Percentiles rank a stretch among this genome's conserved stretches.
phyloP scores from a whole-genome alignment of 208 protist genomes.

The Trypanosoma scelopori region DNA sequence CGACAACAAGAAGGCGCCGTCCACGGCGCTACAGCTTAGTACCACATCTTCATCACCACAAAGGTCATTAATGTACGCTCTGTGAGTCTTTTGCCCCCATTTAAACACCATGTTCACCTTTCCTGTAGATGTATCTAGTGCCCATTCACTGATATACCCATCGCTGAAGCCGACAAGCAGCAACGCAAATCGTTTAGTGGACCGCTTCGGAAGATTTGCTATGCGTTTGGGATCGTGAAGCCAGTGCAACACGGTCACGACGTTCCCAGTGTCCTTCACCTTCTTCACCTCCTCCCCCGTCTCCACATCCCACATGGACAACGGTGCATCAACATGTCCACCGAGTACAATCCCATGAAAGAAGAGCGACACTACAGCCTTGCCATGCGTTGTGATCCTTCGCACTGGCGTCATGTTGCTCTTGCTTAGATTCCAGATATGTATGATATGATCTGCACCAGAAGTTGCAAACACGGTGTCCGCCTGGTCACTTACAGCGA shows the following conservation, averaged over 20 bases:
- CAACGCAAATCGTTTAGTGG: background rate
- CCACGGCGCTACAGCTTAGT: constrained; percentile 57
- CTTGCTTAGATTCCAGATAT: constrained; percentile 66
- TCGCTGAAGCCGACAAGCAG: constrained; percentile 56
- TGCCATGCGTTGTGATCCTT: constrained; percentile 28
- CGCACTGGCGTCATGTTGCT: constrained; percentile 16
- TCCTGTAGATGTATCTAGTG: constrained; percentile 18
- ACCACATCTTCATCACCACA: constrained; percentile 61
- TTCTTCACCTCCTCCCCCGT: constrained; percentile 13
- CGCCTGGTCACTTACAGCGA: constrained; percentile 47
- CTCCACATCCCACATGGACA: constrained; percentile 21
- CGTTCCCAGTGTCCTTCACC: constrained; percentile 4
- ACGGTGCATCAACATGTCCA: background rate
- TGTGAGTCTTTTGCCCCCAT: constrained; percentile 66
- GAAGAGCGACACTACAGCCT: constrained; percentile 23
- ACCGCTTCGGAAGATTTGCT: background rate
- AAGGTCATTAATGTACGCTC: constrained; percentile 45
- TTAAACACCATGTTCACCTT: constrained; percentile 24
- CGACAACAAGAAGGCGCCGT: constrained; percentile 53
- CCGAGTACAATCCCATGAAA: constrained; percentile 17
- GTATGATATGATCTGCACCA: constrained; percentile 56
- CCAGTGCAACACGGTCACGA: constrained; percentile 17
- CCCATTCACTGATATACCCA: constrained; percentile 60
- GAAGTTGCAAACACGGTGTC: constrained; percentile 53
- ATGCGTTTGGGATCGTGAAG: constrained; percentile 7